phyloP scores from a whole-genome alignment of 257 asterid genomes.

The Cinchona pubescens region DNA sequence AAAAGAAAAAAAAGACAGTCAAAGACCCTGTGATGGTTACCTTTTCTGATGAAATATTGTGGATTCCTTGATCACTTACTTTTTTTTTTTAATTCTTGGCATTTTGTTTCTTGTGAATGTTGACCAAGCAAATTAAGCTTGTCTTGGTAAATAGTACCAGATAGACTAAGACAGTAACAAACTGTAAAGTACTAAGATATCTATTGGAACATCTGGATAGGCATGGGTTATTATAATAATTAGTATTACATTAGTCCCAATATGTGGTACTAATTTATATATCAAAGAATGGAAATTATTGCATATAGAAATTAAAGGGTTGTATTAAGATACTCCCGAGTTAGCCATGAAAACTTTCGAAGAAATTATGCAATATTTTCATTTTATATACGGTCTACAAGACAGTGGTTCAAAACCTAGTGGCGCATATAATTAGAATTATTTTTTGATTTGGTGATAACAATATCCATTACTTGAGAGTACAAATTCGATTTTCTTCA shows the following conservation, averaged over 20 bases:
- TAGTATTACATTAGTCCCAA: too few species aligned
- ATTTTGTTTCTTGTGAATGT: neutral
- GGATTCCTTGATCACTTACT: neutral
- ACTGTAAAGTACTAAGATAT: too few species aligned
- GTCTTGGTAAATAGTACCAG: neutral
- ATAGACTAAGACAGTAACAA: neutral
- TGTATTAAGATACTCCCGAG: neutral
- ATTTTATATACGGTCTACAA: neutral
- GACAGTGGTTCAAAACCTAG: neutral
- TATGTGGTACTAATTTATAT: neutral
- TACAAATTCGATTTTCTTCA: neutral
- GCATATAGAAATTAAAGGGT: neutral
- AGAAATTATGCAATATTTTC: neutral
- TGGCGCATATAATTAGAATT: neutral
- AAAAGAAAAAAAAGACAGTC: too few species aligned
- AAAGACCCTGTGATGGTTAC: neutral
- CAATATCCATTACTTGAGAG: neutral
- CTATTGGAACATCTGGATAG: too few species aligned
- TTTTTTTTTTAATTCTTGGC: neutral
- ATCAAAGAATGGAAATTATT: neutral
- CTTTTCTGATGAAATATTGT: neutral
- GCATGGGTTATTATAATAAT: too few species aligned
- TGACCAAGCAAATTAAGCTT: neutral
- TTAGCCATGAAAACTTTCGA: neutral
- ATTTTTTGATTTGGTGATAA: neutral